phyloP scores from a whole-genome alignment of 2,329 filamentous ascomycete species.

The Xylaria sp. region DNA sequence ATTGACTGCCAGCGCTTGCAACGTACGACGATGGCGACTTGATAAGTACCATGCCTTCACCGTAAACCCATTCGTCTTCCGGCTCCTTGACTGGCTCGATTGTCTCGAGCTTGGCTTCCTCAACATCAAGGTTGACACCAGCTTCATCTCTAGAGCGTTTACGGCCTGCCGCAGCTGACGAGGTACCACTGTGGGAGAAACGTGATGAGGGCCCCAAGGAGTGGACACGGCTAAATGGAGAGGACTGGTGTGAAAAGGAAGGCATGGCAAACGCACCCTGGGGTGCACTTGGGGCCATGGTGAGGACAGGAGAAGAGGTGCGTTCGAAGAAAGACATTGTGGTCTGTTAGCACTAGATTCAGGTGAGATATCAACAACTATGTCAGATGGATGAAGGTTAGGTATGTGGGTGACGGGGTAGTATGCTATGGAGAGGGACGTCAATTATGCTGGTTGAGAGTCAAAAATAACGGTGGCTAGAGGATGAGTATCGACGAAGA shows the following conservation, averaged over 20 bases:
- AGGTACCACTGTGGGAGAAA: slow-evolving; percentile 48
- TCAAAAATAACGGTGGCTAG: slow-evolving; percentile 26
- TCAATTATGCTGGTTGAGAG: slow-evolving; percentile 31
- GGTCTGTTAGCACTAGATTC: slow-evolving; percentile 49
- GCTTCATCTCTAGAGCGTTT: slow-evolving; percentile 84
- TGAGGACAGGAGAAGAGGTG: slow-evolving; percentile 53
- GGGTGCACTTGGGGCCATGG: slow-evolving; percentile 59
- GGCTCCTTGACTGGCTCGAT: slow-evolving; percentile 61
- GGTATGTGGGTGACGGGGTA: slow-evolving; percentile 15
- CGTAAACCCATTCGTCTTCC: slow-evolving; percentile 75
- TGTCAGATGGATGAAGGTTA: slow-evolving; percentile 43
- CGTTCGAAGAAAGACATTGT: slow-evolving; percentile 54
- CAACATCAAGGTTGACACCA: slow-evolving; percentile 71
- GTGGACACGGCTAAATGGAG: slow-evolving; percentile 48
- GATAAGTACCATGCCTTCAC: slow-evolving; percentile 78
- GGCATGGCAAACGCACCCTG: slow-evolving; percentile 56
- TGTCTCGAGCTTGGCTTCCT: slow-evolving; percentile 51
- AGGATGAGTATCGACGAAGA: slow-evolving; percentile 28
- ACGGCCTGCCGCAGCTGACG: slow-evolving; percentile 68
- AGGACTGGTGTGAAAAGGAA: slow-evolving; percentile 54
- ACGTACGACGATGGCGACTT: slow-evolving; percentile 70
- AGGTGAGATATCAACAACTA: slow-evolving; percentile 48
- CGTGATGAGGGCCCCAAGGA: slow-evolving; percentile 52
- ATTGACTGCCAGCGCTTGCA: slow-evolving; percentile 73
- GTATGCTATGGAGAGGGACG: slow-evolving; percentile 35